These are phyloP conservation scores for Hyphodiscus hymeniophilus DNA, from an alignment of 495 filamentous ascomycete genomes.

Conservation along the genomic window DNA sequence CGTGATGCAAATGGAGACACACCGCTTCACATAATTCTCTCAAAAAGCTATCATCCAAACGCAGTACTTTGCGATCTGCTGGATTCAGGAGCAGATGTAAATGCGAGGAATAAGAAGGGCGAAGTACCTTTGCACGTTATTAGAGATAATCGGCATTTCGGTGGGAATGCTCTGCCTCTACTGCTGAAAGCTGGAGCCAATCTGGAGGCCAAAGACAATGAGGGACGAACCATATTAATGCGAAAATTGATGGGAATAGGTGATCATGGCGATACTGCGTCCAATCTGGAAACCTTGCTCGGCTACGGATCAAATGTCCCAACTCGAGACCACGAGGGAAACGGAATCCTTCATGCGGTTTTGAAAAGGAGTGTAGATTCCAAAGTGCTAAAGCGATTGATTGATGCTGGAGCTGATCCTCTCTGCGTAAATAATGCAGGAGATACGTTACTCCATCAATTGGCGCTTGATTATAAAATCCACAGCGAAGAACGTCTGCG, in stretches of 20 bases:
- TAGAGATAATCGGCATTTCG: not conserved
- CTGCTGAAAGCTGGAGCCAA: conserved; percentile 15
- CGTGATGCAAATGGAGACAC: conserved; percentile 18
- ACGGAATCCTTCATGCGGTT: conserved; percentile 1
- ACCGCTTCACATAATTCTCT: conserved; percentile 5
- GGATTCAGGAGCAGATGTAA: conserved; percentile 6
- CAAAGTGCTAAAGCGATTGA: not conserved
- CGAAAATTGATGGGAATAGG: not conserved
- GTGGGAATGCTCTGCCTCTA: not conserved
- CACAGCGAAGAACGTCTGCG: not conserved
- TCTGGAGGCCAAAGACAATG: conserved; percentile 19
- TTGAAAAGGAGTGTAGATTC: not conserved
- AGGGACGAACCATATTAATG: conserved; percentile 14
- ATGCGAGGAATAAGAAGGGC: not conserved
- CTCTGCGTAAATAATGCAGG: conserved; percentile 4
- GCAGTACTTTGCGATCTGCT: not conserved
- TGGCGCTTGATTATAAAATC: not conserved
- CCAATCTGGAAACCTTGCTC: not conserved
- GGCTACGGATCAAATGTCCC: not conserved
- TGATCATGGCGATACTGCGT: not conserved
- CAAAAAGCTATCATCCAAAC: not conserved
- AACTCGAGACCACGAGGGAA: not conserved
- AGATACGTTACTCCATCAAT: conserved; percentile 8
- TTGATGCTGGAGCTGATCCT: conserved; percentile 11
- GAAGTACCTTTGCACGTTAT: conserved; percentile 6